A percentile compares a stretch with the other conserved stretches of the same genome.
Conservation (phyloP, 495 filamentous ascomycete genomes). For the Hypoxylon lienhwacheense region DNA sequence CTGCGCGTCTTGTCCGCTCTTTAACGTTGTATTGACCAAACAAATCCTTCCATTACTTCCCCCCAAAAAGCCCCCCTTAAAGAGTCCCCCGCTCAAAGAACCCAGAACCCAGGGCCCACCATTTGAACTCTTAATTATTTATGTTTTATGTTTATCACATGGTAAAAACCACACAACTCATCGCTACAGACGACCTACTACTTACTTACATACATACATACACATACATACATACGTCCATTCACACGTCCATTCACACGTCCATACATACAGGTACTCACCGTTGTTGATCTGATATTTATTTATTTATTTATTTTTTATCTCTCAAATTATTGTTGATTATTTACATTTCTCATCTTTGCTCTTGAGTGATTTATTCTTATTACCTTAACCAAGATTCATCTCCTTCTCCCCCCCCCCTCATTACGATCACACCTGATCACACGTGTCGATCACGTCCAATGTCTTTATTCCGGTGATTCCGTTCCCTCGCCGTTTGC, state of each 20-base stretch:
- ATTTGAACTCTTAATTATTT: constrained; percentile 30
- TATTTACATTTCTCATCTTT: constrained; percentile 34
- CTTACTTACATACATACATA: no score
- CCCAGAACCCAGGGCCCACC: constrained; percentile 17
- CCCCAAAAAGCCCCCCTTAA: background rate
- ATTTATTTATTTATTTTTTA: constrained; percentile 28
- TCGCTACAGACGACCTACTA: no score
- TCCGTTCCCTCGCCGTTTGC: constrained; percentile 29
- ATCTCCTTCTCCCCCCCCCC: background rate
- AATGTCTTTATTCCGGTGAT: constrained; percentile 40
- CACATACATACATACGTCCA: no score
- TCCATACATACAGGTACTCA: background rate
- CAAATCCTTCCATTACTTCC: constrained; percentile 14
- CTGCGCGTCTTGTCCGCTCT: constrained; percentile 17
- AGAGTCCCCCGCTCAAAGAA: background rate
- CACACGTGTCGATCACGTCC: constrained; percentile 22
- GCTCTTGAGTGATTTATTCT: constrained; percentile 32
- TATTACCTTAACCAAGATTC: background rate
- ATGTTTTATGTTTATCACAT: constrained; percentile 33
- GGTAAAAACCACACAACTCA: constrained; percentile 9
- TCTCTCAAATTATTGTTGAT: constrained; percentile 19
- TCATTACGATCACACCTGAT: constrained; percentile 16
- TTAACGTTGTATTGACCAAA: constrained; percentile 20
- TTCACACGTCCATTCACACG: background rate
- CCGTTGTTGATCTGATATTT: no score